These are phyloP conservation scores for Fistulina hepatica DNA, from an alignment of 1,284 basidiomycete species.

Conservation along the genomic window DNA sequence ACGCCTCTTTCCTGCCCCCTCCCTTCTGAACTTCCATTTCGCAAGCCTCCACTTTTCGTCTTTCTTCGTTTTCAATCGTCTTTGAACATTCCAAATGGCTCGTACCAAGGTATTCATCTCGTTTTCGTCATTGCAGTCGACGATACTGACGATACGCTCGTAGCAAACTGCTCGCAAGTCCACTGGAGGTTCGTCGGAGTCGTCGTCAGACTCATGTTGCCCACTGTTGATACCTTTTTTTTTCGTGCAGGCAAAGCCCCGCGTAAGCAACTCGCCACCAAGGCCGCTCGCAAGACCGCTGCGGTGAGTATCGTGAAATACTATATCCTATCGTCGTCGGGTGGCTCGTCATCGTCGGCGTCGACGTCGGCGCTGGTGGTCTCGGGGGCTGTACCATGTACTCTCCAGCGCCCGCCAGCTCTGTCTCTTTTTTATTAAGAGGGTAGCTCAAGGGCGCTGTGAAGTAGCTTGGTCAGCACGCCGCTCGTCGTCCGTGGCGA, in stretches of 20 bases:
- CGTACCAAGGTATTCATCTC: conserved; percentile 11
- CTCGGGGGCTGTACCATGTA: neutral
- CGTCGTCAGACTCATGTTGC: conserved; percentile 1
- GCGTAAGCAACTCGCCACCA: conserved; percentile 81
- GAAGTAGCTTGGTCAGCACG: too few species aligned
- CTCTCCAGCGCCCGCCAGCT: neutral
- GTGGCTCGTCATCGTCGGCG: conserved; percentile 2
- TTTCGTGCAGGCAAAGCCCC: conserved; percentile 39
- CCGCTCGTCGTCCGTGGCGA: too few species aligned
- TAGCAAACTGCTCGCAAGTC: conserved; percentile 86
- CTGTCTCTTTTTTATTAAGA: too few species aligned
- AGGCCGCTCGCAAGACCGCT: conserved; percentile 61
- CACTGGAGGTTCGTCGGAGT: conserved; percentile 52
- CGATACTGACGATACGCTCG: conserved; percentile 5
- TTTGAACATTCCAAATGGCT: too few species aligned
- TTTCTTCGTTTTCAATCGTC: too few species aligned
- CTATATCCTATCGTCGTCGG: conserved; percentile 10
- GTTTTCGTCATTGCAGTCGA: neutral
- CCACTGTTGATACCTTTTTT: conserved; percentile 6
- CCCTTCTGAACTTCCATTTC: too few species aligned
- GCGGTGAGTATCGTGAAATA: conserved; percentile 20
- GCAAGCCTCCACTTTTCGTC: too few species aligned
- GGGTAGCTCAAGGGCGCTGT: too few species aligned
- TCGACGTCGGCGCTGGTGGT: neutral
- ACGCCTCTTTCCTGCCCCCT: too few species aligned